These are phyloP conservation scores for Phytophthora podocarpi DNA, from an alignment of 352 stramenopile species.

Conservation along the genomic window DNA sequence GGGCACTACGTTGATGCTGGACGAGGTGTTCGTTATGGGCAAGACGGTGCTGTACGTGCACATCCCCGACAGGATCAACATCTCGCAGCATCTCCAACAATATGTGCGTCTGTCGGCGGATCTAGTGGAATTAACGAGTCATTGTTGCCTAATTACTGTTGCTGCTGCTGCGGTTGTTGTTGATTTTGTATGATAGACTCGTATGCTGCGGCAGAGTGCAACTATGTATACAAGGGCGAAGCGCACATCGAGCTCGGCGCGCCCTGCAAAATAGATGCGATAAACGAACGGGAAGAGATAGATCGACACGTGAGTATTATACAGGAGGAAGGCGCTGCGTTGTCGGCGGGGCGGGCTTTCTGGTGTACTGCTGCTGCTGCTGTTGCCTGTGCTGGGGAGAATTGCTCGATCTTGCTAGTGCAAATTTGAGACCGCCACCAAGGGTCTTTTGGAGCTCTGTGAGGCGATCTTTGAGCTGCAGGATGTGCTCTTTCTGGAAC, in stretches of 20 bases:
- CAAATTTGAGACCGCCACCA: conserved; percentile 61
- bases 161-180: neutral
- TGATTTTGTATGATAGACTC: conserved; percentile 54
- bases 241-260: conserved; percentile 36
- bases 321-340: conserved; percentile 74
- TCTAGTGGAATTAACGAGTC: neutral
- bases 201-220: conserved; percentile 78
- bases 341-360: conserved; percentile 40
- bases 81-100: conserved; percentile 78
- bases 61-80: conserved; percentile 87
- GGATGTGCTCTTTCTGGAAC: conserved; percentile 74
- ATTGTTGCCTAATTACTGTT: neutral
- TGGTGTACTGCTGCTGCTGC: conserved; percentile 28
- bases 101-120: conserved; percentile 47
- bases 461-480: conserved; percentile 71
- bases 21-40: conserved; percentile 90
- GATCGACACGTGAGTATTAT: conserved; percentile 35
- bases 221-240: conserved; percentile 86
- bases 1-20: conserved; percentile 62
- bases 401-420: conserved; percentile 41
- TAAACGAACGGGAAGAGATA: conserved; percentile 2
- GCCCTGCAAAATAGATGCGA: conserved; percentile 1
- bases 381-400: conserved; percentile 35
- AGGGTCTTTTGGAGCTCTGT: conserved; percentile 67
- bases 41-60: conserved; percentile 87